These are phyloP conservation scores for Termitomyces eurrhizus DNA, from an alignment of 768 basidiomycete genomes.

Conservation along the genomic window DNA sequence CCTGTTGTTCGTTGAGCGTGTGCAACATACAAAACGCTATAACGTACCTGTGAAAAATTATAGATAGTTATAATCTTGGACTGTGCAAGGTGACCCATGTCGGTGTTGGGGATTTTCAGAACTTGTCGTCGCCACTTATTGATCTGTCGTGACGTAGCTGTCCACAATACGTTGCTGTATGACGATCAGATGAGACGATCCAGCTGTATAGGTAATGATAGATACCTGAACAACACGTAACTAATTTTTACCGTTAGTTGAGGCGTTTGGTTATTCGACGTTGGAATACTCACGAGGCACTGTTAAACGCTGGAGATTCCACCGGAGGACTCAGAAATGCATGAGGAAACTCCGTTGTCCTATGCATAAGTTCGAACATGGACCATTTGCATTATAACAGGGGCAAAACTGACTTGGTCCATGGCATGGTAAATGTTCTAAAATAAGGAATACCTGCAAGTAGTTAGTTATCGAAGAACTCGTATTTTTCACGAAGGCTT, in stretches of 20 bases:
- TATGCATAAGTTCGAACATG: conserved; percentile 15
- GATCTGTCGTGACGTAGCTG: conserved; percentile 60
- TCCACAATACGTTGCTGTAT: conserved; percentile 57
- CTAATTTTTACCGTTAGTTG: conserved; percentile 20
- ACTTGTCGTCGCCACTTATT: conserved; percentile 59
- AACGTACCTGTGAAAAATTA: conserved; percentile 55
- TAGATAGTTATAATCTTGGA: conserved; percentile 63
- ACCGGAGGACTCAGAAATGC: conserved; percentile 62
- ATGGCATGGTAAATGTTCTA: conserved; percentile 60
- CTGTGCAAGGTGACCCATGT: conserved; percentile 56
- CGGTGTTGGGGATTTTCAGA: conserved; percentile 46
- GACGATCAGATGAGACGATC: not conserved
- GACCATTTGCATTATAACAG: not conserved
- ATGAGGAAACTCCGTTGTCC: conserved; percentile 60
- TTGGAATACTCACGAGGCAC: conserved; percentile 39
- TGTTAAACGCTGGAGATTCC: conserved; percentile 59
- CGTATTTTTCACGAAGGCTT: conserved; percentile 9
- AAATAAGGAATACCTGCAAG: conserved; percentile 53
- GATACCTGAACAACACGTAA: conserved; percentile 57
- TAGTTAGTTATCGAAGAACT: conserved; percentile 23
- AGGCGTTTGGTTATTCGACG: not conserved
- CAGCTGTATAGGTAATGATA: conserved; percentile 1
- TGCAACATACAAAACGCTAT: not conserved
- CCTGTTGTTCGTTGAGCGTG: conserved; percentile 19
- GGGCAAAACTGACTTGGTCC: conserved; percentile 41